Evolutionary conservation across 139 green algal genomes (phyloP), one percentile per base, ranked within the genome.

Genomic region (Coelastrella sp.): DNA sequence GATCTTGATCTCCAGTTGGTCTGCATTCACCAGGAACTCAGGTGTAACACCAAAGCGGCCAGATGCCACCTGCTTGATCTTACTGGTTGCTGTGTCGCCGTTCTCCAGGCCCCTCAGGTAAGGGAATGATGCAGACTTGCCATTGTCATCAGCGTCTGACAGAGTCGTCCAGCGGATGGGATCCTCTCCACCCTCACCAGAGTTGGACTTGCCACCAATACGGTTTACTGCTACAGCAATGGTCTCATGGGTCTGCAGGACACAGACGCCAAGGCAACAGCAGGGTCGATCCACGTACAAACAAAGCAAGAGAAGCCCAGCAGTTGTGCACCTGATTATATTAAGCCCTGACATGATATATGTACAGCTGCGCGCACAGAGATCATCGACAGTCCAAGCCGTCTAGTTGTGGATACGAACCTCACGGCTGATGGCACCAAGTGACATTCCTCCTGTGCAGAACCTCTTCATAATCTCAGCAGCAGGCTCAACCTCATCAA

Each of bases 1-100:
- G 51, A 99, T 91, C 94, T 99, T 99, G 92, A 99, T 99, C 92
- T 99, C 97, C 86, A 99, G 89, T 93, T 99, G 97, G 73, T 98
- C 94, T 2, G 97, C 96, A 79, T 99, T 99, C 37, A 98, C 95
- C 63, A 99, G 89, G 93, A 98, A 99, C 86, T 98, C 92, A 7
- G 97, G 97, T 9, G 97, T 99, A 32, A 99, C 97, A 37, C 97
- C 97, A 85, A 99, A 99, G 38, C 97, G 93, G 13, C 97, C 97
- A 23, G 91, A 97, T 0, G 97, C 97, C 4, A 99, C 96, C 87
- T 96, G 92, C 94, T 99, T 99, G 94, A 99, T 99, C 71, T 91
- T 92, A 9, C 87, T 95, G 82, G 93, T 98, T 74, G 97, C 98
- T 27, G 94, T 98, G 91, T 99, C 98, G 19, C 96, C 96, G 38